Evolutionary conservation across 2,329 filamentous ascomycete species (phyloP).

Genomic region (Metarhizium anisopliae): DNA sequence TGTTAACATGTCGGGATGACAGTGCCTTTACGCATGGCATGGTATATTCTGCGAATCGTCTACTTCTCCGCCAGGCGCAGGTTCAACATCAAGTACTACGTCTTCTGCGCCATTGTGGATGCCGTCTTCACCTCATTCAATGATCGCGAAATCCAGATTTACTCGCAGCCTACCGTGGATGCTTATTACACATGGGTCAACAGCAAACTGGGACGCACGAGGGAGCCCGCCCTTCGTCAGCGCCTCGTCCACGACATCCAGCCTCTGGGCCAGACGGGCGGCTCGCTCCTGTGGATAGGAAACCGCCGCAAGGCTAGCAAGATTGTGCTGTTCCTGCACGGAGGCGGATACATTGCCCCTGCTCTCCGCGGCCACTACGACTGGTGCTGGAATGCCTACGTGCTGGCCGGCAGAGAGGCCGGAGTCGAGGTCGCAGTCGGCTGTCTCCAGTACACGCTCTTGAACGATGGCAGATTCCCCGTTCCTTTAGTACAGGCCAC

Average conservation of each 20-base stretch:
- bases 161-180: slow-evolving; percentile 10
- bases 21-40: slow-evolving; percentile 4
- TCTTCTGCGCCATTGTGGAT: slow-evolving; percentile 10
- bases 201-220: slow-evolving; percentile 8
- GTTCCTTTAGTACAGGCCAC: slow-evolving; percentile 22
- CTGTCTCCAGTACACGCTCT: slow-evolving; percentile 25
- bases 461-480: slow-evolving; percentile 20
- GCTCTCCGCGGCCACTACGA: slow-evolving; percentile 15
- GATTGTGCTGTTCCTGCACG: slow-evolving; percentile 20
- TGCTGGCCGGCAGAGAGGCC: slow-evolving; percentile 11
- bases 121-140: slow-evolving; percentile 12
- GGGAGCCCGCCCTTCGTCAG: slow-evolving; percentile 6
- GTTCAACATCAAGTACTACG: slow-evolving; percentile 6
- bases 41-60: not conserved
- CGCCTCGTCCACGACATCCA: slow-evolving; percentile 12
- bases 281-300: slow-evolving; percentile 19
- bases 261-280: slow-evolving; percentile 8
- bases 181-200: slow-evolving; percentile 15
- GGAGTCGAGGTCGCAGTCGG: slow-evolving; percentile 20
- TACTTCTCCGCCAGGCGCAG: slow-evolving; percentile 10
- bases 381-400: slow-evolving; percentile 18
- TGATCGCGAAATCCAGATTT: slow-evolving; percentile 14
- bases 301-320: slow-evolving; percentile 16
- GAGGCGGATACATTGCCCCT: slow-evolving; percentile 18
- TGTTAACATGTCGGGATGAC: not conserved